A percentile compares a stretch with the other conserved stretches of the same genome.
phyloP scores from a whole-genome alignment of 306 rosid species.

The Styphnolobium japonicum region DNA sequence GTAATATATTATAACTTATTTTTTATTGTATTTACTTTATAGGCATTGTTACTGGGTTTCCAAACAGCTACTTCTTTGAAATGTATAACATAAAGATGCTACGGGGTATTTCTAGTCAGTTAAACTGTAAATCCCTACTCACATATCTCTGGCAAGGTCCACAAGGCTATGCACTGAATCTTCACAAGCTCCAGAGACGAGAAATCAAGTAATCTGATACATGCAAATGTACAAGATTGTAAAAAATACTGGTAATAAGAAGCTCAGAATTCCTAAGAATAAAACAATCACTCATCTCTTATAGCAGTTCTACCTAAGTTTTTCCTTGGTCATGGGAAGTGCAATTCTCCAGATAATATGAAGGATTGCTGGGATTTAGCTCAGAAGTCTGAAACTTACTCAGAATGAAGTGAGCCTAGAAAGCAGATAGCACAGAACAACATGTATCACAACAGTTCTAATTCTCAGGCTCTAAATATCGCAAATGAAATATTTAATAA shows the following conservation, averaged over 20 bases:
- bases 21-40: background rate
- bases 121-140: background rate
- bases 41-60: background rate
- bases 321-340: conserved; percentile 15
- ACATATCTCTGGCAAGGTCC: conserved; percentile 7
- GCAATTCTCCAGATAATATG: conserved; percentile 13
- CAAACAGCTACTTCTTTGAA: background rate
- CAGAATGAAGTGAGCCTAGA: conserved; percentile 7
- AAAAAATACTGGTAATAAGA: background rate
- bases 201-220: conserved; percentile 17
- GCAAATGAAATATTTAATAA: conserved; percentile 17
- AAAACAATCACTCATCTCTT: background rate
- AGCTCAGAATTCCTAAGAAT: conserved; percentile 19
- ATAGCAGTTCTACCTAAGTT: background rate
- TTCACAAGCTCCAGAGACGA: conserved; percentile 12
- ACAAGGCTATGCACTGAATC: conserved; percentile 13
- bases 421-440: conserved; percentile 7
- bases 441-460: conserved; percentile 12
- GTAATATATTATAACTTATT: background rate
- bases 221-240: background rate
- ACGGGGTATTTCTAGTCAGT: background rate
- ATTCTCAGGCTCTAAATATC: background rate
- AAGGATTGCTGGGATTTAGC: background rate
- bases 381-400: conserved; percentile 13
- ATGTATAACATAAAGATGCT: background rate